These are phyloP conservation scores for Talaromyces sp. DNA, from an alignment of 2,329 filamentous ascomycete genomes.

Conservation along the genomic window DNA sequence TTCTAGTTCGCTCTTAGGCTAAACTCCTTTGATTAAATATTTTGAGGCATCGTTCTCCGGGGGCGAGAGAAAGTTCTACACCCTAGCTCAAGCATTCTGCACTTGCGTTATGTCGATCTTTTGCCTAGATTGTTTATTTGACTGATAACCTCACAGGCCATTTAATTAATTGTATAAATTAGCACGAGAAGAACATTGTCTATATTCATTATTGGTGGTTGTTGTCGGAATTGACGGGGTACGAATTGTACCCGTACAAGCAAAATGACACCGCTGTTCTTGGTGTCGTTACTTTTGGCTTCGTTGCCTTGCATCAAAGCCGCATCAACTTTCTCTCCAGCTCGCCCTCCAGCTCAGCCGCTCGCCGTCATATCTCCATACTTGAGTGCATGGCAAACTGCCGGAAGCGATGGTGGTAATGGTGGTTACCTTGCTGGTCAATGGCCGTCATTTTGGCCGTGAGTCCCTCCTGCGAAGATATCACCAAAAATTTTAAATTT, in stretches of 20 bases:
- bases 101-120: not conserved
- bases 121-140: not conserved
- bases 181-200: not conserved
- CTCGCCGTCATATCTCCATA: slow-evolving; percentile 74
- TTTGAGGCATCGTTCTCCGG: not conserved
- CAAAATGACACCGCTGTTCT: slow-evolving; percentile 29
- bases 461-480: slow-evolving; percentile 30
- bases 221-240: not conserved
- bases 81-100: not conserved
- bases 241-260: slow-evolving; percentile 4
- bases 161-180: not conserved
- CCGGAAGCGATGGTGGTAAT: slow-evolving; percentile 59
- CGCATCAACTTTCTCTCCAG: slow-evolving; percentile 59
- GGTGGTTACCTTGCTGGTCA: slow-evolving; percentile 65
- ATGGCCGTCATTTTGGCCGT: slow-evolving; percentile 70
- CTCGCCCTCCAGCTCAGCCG: slow-evolving; percentile 65
- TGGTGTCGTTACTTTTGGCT: slow-evolving; percentile 27
- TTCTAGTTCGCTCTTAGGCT: not conserved
- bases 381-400: slow-evolving; percentile 66
- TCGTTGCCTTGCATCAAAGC: slow-evolving; percentile 26
- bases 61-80: not conserved
- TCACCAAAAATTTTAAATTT: not conserved
- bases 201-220: not conserved
- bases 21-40: not conserved
- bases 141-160: not conserved